Conservation (phyloP, 2,329 filamentous ascomycete species). For the Colletotrichum siamense region DNA sequence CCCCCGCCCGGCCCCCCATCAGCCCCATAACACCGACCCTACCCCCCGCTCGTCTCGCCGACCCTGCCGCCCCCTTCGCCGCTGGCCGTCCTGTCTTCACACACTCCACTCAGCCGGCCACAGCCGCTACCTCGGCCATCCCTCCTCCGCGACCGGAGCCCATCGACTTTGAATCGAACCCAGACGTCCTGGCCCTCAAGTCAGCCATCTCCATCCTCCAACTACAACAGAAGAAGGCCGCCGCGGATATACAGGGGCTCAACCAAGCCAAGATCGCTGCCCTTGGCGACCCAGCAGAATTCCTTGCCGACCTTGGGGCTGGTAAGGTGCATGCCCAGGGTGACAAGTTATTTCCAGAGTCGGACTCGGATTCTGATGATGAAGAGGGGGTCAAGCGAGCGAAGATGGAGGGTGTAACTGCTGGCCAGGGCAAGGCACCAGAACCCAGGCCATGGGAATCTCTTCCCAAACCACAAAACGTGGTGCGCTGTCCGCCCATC, state of each 20-base stretch:
- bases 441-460: slow-evolving; percentile 55
- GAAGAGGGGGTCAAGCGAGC: slow-evolving; percentile 30
- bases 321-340: slow-evolving; percentile 60
- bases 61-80: slow-evolving; percentile 31
- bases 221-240: slow-evolving; percentile 80
- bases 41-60: slow-evolving; percentile 37
- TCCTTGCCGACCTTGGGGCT: slow-evolving; percentile 69
- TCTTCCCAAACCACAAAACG: slow-evolving; percentile 79
- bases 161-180: slow-evolving; percentile 69
- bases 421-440: neutral
- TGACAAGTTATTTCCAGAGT: slow-evolving; percentile 29
- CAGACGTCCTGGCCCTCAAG: slow-evolving; percentile 86
- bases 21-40: slow-evolving; percentile 61
- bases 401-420: neutral
- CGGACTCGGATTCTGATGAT: slow-evolving; percentile 28
- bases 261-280: slow-evolving; percentile 74
- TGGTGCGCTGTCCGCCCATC: slow-evolving; percentile 86
- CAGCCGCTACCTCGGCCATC: slow-evolving; percentile 35
- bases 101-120: slow-evolving; percentile 49
- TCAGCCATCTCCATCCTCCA: slow-evolving; percentile 87
- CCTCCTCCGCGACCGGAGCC: slow-evolving; percentile 55
- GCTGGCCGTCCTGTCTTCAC: slow-evolving; percentile 44
- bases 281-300: slow-evolving; percentile 72
- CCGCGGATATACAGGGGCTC: slow-evolving; percentile 75
- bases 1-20: slow-evolving; percentile 55